Evolutionary conservation across 345 rosid genomes (phyloP), one percentile per base, ranked within the genome.

Genomic region (Psidium guajava): DNA sequence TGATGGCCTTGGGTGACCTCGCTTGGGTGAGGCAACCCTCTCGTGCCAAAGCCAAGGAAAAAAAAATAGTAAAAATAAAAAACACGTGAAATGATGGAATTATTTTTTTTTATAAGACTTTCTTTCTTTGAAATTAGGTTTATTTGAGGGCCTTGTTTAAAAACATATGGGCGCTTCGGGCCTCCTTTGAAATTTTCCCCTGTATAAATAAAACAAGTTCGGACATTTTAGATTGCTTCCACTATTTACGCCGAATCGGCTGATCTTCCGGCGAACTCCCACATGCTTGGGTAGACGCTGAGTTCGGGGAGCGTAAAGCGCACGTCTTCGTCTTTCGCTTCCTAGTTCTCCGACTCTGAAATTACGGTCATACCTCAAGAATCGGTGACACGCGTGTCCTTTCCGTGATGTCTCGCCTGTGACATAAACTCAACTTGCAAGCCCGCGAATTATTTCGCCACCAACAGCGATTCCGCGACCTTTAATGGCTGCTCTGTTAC

Each of bases 401-500:
- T 69, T 5, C 24, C 47, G 14, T 0, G 80, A 36, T 9, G 80
- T 69, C 47, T 20, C 80, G 47, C 18, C 47, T 6, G 25, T 36
- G 47, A 18, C 5, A 69, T 20, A 21, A 40, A 64, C 42, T 64
- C 16, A 69, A 11, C 47, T 69, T 14, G 25, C 80, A 11, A 4
- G 47, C 80, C 47, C 80, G 36, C 80, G 80, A 32, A 5, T 69
- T 20, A 24, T 69, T 0, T 5, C 7, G 47, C 47, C 80, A 5
- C 47, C 47, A 4, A 2, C 47, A 0, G 47, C 47, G 80, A 36
- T 69, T 36, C 47, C 25, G 80, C 47, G 47, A 69, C 47, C 25
- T 36, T 0, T 11, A 42, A 69, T 95, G 98, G 92, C 91, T 50
- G 87, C 88, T 90, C 89, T 87, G 59, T 89, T 93, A 81, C 90